phyloP scores from a whole-genome alignment of 371 early-diverging fungal species.

The Actinomortierella wolfii region DNA sequence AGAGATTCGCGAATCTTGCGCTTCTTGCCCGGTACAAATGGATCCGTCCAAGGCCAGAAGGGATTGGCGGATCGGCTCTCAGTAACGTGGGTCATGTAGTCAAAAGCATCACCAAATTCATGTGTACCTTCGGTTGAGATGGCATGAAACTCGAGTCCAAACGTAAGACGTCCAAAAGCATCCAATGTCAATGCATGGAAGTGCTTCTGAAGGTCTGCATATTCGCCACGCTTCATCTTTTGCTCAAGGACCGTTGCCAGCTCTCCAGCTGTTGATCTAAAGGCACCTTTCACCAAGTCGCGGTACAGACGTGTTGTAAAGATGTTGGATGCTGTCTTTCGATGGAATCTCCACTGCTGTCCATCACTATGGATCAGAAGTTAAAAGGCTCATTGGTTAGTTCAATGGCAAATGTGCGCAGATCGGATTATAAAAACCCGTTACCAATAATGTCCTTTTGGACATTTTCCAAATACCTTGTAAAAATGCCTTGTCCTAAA shows the following conservation, averaged over 20 bases:
- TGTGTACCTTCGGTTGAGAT: neutral
- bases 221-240: neutral
- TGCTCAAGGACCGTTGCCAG: neutral
- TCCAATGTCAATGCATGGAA: conserved; percentile 5
- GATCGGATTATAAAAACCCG: no score
- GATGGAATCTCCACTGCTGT: conserved; percentile 6
- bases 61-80: neutral
- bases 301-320: conserved; percentile 5
- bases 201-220: neutral
- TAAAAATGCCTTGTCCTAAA: conserved; percentile 3
- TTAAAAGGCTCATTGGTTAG: no score
- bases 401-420: no score
- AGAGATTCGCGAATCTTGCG: neutral
- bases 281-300: neutral
- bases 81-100: neutral
- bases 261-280: neutral
- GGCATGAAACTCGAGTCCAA: conserved; percentile 6
- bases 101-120: conserved; percentile 9
- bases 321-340: conserved; percentile 6
- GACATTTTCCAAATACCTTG: neutral
- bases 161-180: conserved; percentile 3
- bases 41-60: conserved; percentile 3
- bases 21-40: no score
- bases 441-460: no score
- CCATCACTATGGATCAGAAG: neutral